These are phyloP conservation scores for Clavispora asparagi DNA, from an alignment of 805 yeast species.

Conservation along the genomic window DNA sequence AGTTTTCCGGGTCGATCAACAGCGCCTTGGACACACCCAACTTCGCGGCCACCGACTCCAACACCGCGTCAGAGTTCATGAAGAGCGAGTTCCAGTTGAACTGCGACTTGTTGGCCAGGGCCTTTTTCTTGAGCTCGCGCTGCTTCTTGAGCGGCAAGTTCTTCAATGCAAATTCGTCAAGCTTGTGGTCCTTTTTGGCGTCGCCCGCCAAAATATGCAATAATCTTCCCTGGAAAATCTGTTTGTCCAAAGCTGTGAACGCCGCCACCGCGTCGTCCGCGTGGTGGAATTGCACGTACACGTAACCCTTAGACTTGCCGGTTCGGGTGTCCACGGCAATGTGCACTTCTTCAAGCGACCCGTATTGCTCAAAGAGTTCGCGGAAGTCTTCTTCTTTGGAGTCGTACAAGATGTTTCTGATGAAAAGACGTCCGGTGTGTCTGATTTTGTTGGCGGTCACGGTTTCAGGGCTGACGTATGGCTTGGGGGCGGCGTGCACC, in stretches of 20 bases:
- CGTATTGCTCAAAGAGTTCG: constrained; percentile 60
- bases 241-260: constrained; percentile 69
- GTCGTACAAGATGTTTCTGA: constrained; percentile 78
- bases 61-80: constrained; percentile 86
- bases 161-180: constrained; percentile 88
- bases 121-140: constrained; percentile 74
- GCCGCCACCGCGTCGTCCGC: constrained; percentile 75
- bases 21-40: constrained; percentile 81
- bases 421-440: constrained; percentile 75
- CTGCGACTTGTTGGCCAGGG: constrained; percentile 77
- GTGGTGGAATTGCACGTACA: constrained; percentile 69
- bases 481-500: not conserved
- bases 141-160: constrained; percentile 92
- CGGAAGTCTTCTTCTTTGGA: constrained; percentile 77
- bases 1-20: constrained; percentile 79
- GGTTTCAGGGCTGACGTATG: constrained; percentile 39
- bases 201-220: constrained; percentile 86
- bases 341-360: constrained; percentile 82
- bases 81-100: constrained; percentile 94
- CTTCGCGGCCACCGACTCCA: constrained; percentile 81
- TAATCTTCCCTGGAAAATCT: constrained; percentile 89
- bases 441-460: constrained; percentile 46
- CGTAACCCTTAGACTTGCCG: constrained; percentile 89
- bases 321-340: constrained; percentile 88
- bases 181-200: constrained; percentile 69